Percentiles rank a stretch among this genome's conserved stretches.
Conservation (phyloP, 129 eudicot species). For the Flaveria trinervia region DNA sequence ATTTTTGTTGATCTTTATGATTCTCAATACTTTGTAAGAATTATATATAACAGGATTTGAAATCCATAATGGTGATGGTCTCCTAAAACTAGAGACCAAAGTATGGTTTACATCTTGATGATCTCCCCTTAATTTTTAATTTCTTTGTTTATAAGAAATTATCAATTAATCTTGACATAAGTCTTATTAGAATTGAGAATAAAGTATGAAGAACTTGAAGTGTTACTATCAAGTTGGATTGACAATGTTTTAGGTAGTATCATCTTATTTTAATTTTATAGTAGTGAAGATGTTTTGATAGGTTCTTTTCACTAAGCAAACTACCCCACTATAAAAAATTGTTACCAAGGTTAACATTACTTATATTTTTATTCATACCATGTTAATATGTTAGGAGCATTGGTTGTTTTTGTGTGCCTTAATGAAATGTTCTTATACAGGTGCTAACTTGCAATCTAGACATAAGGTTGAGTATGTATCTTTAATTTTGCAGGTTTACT, state of each 20-base stretch:
- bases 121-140: too few relatives aligned
- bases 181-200: too few relatives aligned
- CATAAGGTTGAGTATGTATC: background rate
- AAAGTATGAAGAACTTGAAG: too few relatives aligned
- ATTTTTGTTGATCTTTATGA: too few relatives aligned
- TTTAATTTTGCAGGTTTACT: constrained; percentile 63
- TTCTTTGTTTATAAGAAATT: too few relatives aligned
- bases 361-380: background rate
- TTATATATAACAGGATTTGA: too few relatives aligned
- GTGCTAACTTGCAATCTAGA: background rate
- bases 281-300: constrained; percentile 98
- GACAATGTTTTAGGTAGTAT: background rate
- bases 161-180: too few relatives aligned
- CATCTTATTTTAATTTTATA: constrained; percentile 31
- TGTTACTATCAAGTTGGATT: background rate
- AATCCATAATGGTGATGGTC: too few relatives aligned
- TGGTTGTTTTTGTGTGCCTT: background rate
- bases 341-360: constrained; percentile 72
- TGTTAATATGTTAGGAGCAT: background rate
- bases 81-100: too few relatives aligned
- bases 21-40: too few relatives aligned
- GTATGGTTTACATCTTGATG: too few relatives aligned
- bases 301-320: constrained; percentile 91
- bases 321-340: constrained; percentile 89
- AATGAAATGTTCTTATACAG: background rate